Evolutionary conservation across 2,329 filamentous ascomycete species (phyloP), one percentile per base, ranked within the genome.

Genomic region (Penicillium sp.): DNA sequence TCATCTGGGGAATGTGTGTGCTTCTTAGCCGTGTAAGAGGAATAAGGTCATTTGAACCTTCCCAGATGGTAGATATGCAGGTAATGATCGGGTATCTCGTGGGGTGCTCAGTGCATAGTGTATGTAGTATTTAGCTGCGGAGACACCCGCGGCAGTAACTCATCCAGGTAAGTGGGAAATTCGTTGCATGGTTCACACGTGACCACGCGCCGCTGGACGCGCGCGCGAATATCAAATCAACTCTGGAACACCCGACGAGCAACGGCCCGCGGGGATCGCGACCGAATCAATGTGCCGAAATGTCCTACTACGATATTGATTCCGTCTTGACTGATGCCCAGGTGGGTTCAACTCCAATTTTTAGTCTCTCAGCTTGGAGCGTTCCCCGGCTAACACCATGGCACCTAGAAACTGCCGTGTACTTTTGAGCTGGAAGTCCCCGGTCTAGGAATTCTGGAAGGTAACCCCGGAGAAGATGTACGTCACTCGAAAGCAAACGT

Each of bases 381-480:
- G 18, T 45, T n/a, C 13, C 23, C 13, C 24, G 21, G 21, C 59
- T 65, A 53, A 68, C 49, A 42, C 31, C 15, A 23, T 46, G 23
- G 5, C 21, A 34, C 55, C 47, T 54, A 96, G 86, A 97, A 96
- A 88, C 84, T 96, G 29, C 93, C 94, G 38, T 96, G 92, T 77
- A 95, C 89, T 47, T 96, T 97, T 75, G 89, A 96, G 68, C 83
- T 96, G 66, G 88, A 93, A 54, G 86, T 96, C 29, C 88, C 91
- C 18, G 86, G 89, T 51, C 83, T 97, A 42, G 92, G 92, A 61
- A 90, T 95, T 70, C 81, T 99, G 54, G 91, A 95, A 74, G 91
- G 91, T 66, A 93, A 90, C 66, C 82, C 88, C 23, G 82, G 80
- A 42, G 80, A 80, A 60, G 80, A 82, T 65, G 81, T 81, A 66